Evolutionary conservation across 1,139 yeast species (phyloP), one percentile per base, ranked within the genome.

Genomic region (Yamadazyma jaroonii): DNA sequence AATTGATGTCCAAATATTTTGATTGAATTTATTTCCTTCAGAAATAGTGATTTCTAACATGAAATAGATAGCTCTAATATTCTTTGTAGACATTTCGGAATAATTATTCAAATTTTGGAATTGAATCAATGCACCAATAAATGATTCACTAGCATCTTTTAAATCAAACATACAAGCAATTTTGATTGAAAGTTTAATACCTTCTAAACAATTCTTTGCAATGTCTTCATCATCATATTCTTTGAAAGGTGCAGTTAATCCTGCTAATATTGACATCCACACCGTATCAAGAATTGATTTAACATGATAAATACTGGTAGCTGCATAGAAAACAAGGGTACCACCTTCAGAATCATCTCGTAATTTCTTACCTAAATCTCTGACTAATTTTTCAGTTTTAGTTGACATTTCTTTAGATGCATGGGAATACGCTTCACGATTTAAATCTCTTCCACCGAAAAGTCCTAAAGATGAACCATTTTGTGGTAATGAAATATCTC

Each of bases 211-310:
- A 5, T 75, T 60, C 40, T 70, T 74, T n/a, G 85, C 73, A 4
- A 86, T 78, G 35, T 82, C 92, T 11, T 74, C 72, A 48, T 89
- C 96, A 46, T 87, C 94, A 44, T 84, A 82, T 43, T 87, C 96
- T 56, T 85, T 89, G 63, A 90, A 88, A 4, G 96, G 95, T 3
- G 95, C 94, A 0, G 97, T 88, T 37, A 94, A 72, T 0, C 96
- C 97, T 5, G 97, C 98, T 48, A 94, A 70, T 37, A 92, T 77
- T 0, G 97, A 88, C 97, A 92, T 89, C 99, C 99, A 94, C 35
- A 87, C 69, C 10, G 88, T 88, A 52, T 90, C 97, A 62, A 92
- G 92, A 56, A 94, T 87, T 1, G 97, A 92, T 53, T 79, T 84
- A 15, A 90, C 96, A 57, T 92, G 97, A 47, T 88, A 94, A 13